phyloP scores from a whole-genome alignment of 345 rosid species.

The Nasturtium officinale region DNA sequence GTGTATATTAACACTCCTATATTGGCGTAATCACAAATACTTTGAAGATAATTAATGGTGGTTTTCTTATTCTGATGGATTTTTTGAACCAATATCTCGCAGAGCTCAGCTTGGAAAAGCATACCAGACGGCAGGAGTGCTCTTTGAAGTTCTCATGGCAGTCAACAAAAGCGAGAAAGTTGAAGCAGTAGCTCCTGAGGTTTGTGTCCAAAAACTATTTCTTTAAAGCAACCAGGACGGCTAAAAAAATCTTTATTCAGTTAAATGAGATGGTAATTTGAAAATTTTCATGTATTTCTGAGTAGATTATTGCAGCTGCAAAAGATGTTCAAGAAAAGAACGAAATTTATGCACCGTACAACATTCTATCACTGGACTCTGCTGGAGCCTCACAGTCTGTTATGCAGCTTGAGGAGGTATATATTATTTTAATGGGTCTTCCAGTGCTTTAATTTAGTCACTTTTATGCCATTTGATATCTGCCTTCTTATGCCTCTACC shows the following conservation, averaged over 20 bases:
- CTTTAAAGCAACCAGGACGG: conserved; percentile 17
- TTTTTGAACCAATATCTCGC: conserved; percentile 36
- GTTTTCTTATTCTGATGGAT: conserved; percentile 30
- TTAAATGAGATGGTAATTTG: conserved; percentile 14
- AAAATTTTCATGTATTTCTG: conserved; percentile 21
- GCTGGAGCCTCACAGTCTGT: conserved; percentile 93
- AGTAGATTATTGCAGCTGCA: conserved; percentile 96
- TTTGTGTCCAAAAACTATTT: conserved; percentile 39
- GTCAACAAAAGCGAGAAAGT: conserved; percentile 97
- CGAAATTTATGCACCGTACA: conserved; percentile 94
- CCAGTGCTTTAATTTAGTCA: conserved; percentile 12
- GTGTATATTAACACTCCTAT: not conserved
- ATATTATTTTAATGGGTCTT: conserved; percentile 4
- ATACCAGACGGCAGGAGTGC: conserved; percentile 97
- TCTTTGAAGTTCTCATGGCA: conserved; percentile 95
- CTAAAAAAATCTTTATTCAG: not conserved
- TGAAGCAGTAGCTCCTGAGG: conserved; percentile 99
- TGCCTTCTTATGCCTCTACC: conserved; percentile 31
- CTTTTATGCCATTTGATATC: not conserved
- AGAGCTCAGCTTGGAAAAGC: conserved; percentile 99
- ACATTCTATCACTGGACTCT: conserved; percentile 93
- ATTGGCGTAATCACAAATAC: not conserved
- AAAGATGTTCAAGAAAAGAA: conserved; percentile 98
- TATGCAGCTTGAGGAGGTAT: conserved; percentile 96
- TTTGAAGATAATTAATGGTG: conserved; percentile 1